These are phyloP conservation scores for Thamnidium elegans DNA, from an alignment of 192 early-diverging fungal species.

Conservation along the genomic window DNA sequence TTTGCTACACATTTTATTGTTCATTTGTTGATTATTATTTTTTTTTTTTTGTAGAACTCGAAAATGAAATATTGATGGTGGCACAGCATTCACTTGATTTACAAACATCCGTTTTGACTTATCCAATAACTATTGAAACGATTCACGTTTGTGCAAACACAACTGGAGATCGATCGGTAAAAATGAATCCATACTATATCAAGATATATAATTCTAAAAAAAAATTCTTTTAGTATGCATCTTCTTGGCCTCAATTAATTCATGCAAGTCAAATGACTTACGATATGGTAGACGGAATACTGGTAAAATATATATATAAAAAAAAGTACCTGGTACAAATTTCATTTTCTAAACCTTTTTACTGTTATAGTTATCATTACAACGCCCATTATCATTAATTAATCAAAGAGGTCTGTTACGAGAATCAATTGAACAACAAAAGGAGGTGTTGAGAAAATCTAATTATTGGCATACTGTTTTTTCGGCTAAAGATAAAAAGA, in stretches of 20 bases:
- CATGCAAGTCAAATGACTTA: conserved; percentile 10
- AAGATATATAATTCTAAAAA: not conserved
- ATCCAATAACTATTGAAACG: conserved; percentile 17
- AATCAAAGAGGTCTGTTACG: conserved; percentile 9
- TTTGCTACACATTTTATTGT: not conserved
- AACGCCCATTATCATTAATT: conserved; percentile 27
- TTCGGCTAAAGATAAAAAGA: conserved; percentile 18
- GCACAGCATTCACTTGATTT: conserved; percentile 5
- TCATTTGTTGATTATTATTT: not conserved
- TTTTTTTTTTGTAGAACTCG: conserved; percentile 22
- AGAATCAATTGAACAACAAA: conserved; percentile 28
- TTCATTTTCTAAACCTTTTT: not conserved
- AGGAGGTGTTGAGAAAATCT: conserved; percentile 15
- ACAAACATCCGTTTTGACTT: conserved; percentile 21
- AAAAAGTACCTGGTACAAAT: not conserved
- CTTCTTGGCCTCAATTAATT: conserved; percentile 7
- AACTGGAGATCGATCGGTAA: conserved; percentile 15
- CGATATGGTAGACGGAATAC: conserved; percentile 20
- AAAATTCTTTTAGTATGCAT: conserved; percentile 9
- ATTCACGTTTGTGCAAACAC: conserved; percentile 18
- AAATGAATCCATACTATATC: conserved; percentile 1
- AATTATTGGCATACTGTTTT: conserved; percentile 18
- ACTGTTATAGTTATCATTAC: conserved; percentile 22
- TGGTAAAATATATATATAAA: conserved; percentile 22
- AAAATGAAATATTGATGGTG: conserved; percentile 14